Base-by-base conservation (phyloP, 1,284 basidiomycete species). In the Chalciporus sp. region DNA sequence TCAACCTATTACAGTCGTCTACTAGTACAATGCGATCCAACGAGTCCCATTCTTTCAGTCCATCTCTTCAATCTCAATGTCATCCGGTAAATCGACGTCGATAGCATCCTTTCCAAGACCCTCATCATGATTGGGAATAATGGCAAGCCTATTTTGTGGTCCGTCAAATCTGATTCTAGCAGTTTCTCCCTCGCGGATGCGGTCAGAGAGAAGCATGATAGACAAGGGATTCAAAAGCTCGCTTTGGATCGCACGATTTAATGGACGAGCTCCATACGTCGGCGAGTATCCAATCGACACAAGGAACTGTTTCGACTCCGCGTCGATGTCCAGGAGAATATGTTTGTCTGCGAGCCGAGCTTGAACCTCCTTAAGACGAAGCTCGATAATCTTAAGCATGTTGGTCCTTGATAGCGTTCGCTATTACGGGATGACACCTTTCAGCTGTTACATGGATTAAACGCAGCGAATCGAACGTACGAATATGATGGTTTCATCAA, bases 141-240 rank as follows among this genome's bases (percentile, higher is more conserved):
- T 86, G 33, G 82, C 73, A 40, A 99, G 73, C 29, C 88, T 83
- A 72, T 98, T 98, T 60, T 83, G 83, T 29, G 88, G 86, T 16
- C 89, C 84, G 66, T 99, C 94, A 60, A 94, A 95, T 28, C 82
- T 81, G 51, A 98, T 82, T 35, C 75, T 74, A 8, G 92, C 90
- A 1, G 72, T 79, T 72, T 97, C 94, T 35, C 88, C 89, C 56
- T 98, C 94, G 46, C 86, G 81, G 52, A 97, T 77, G 48, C 86
- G 82, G 60, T 92, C 93, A 37, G 92, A 88, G 45, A 99, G 84
- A 47, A 99, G 82, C 76, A 94, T 83, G 56, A 92, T 78, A 17
- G 94, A 94, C 43, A 99, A 76, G 9, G 96, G 96, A 72, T 97
- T 95, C 63, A 99, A 81, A 45, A 99, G 79, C 70, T 98, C 94